phyloP scores from a whole-genome alignment of 768 basidiomycete genomes.

The Myochromella boudieri region DNA sequence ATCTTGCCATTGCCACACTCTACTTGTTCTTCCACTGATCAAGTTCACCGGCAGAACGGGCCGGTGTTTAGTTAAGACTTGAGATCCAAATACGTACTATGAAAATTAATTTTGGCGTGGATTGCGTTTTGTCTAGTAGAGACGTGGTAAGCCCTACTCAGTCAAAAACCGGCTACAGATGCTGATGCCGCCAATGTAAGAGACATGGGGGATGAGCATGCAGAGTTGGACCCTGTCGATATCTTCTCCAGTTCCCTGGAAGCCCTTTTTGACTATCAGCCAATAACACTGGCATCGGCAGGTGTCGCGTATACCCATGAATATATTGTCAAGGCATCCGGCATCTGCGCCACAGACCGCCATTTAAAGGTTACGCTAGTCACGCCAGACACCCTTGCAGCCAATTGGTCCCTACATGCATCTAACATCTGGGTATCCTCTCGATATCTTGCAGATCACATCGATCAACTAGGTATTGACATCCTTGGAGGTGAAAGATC shows the following conservation, averaged over 20 bases:
- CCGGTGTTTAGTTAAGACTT: conserved; percentile 9
- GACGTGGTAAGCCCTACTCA: too few species aligned
- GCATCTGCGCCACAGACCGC: conserved; percentile 14
- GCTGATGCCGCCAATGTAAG: too few species aligned
- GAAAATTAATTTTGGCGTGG: too few species aligned
- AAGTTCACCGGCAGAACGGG: too few species aligned
- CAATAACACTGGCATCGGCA: conserved; percentile 58
- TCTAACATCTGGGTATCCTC: conserved; percentile 76
- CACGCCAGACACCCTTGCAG: conserved; percentile 64
- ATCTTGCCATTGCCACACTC: too few species aligned
- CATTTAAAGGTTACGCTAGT: conserved; percentile 38
- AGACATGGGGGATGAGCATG: conserved; percentile 12
- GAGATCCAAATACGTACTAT: conserved; percentile 13
- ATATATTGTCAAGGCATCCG: conserved; percentile 17
- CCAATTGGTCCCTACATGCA: conserved; percentile 77
- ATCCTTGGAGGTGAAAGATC: not conserved
- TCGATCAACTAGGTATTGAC: conserved; percentile 31
- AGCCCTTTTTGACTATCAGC: conserved; percentile 59
- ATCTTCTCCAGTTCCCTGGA: conserved; percentile 65
- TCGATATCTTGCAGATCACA: conserved; percentile 63
- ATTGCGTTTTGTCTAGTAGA: too few species aligned
- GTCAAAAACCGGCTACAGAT: too few species aligned
- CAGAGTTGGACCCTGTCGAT: conserved; percentile 53
- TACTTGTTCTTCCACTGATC: too few species aligned
- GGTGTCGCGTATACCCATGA: conserved; percentile 53